Base-by-base conservation (phyloP, 257 asterid species). In the Plantago major region DNA sequence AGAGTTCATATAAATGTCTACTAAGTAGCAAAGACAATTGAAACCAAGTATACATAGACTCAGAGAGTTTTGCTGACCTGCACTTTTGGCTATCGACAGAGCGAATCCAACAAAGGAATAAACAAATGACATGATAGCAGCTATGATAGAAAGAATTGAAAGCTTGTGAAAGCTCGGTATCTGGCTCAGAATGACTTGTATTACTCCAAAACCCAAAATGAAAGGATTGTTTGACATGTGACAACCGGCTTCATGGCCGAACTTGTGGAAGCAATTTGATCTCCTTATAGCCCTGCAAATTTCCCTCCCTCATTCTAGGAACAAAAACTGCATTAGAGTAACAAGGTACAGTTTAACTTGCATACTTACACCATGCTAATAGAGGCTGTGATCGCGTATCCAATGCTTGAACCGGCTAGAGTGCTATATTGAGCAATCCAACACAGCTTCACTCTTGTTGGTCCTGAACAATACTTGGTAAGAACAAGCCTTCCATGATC, bases 111-210 rank as follows among this genome's bases (percentile, higher is more conserved):
- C 78, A 48, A 76, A 58, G 30, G 96, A 72, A 67, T 88, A 85
- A 19, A 79, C 78, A 48, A 88, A 88, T 0, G 95, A 88, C 96
- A 88, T 88, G 15, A 67, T 46, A 1, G 96, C 94, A 14, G 95
- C 89, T 30, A 88, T 11, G 56, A 78, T 12, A 17, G 96, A 88
- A 44, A 88, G 77, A 1, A 70, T 10, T 1, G 84, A 71, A 22
- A 88, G 89, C 74, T 83, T 53, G 64, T 88, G 86, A 33, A 85
- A 76, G 59, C 83, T 80, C 42, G 89, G 90, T 5, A 88, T 78
- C 67, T 88, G 96, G 65, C 82, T 65, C 0, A 88, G 69, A 59
- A 85, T 6, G 46, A 88, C 6, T 55, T 88, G 90, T 11, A 81
- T 49, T 0, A 69, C 8, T 38, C 89, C 89, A 61, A 83, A 83